These are phyloP conservation scores for Blastomyces percursus DNA, from an alignment of 2,329 filamentous ascomycete species.

Conservation along the genomic window DNA sequence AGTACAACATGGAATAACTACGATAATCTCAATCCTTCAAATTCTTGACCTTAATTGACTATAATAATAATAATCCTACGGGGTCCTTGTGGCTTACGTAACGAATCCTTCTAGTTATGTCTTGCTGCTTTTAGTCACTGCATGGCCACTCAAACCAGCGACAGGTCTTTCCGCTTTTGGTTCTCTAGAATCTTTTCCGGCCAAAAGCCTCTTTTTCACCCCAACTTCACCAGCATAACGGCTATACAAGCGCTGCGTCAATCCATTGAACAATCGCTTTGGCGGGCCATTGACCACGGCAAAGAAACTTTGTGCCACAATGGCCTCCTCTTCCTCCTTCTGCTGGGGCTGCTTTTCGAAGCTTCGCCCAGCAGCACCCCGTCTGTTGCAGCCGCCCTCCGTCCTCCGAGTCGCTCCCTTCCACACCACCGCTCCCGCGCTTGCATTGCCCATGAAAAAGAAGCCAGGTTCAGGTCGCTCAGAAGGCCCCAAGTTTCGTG, in stretches of 20 bases:
- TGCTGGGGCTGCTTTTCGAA: conserved; percentile 50
- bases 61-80: no score
- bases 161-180: background rate
- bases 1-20: no score
- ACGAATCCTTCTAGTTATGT: no score
- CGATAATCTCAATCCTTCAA: no score
- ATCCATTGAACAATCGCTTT: background rate
- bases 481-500: conserved; percentile 27
- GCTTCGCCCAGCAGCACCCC: conserved; percentile 32
- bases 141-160: background rate
- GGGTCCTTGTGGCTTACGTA: no score
- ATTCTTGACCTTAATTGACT: no score
- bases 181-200: background rate
- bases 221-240: background rate
- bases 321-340: conserved; percentile 46
- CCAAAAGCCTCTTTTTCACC: background rate
- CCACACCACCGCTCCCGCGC: conserved; percentile 34
- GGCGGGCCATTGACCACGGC: background rate
- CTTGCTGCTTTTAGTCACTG: background rate
- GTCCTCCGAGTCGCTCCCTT: conserved; percentile 39
- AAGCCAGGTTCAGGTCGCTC: conserved; percentile 23
- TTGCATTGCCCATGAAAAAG: conserved; percentile 40
- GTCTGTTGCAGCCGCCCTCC: conserved; percentile 29
- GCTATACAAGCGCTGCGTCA: background rate
- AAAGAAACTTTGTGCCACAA: conserved; percentile 22